phyloP scores from a whole-genome alignment of 2,329 filamentous ascomycete genomes.

The Calycina herbarum region DNA sequence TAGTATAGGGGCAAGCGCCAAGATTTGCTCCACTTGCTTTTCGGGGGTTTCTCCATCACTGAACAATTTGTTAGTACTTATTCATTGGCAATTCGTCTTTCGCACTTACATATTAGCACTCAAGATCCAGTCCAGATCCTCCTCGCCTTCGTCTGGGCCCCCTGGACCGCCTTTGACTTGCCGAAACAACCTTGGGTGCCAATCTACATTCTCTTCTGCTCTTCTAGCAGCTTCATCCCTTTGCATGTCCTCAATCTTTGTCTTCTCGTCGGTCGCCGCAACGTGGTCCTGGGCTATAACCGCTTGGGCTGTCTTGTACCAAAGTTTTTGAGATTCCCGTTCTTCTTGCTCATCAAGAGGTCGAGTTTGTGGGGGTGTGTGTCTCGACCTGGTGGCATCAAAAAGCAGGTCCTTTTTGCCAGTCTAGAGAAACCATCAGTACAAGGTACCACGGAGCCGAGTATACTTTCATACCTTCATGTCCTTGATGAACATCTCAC shows the following conservation, averaged over 20 bases:
- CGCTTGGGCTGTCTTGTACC: constrained; percentile 78
- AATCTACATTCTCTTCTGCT: constrained; percentile 76
- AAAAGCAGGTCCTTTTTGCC: constrained; percentile 89
- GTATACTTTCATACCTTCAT: constrained; percentile 58
- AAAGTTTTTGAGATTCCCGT: constrained; percentile 85
- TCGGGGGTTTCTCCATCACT: constrained; percentile 66
- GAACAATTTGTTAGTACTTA: constrained; percentile 19
- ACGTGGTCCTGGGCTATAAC: constrained; percentile 85
- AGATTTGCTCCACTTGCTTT: constrained; percentile 76
- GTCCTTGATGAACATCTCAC: constrained; percentile 91
- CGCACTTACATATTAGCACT: constrained; percentile 73
- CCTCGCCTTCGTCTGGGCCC: constrained; percentile 75
- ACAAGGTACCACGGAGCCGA: not conserved
- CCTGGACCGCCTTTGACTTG: constrained; percentile 69
- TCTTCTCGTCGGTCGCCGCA: constrained; percentile 90
- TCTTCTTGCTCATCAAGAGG: constrained; percentile 85
- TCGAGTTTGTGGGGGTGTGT: constrained; percentile 70
- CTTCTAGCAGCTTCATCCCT: constrained; percentile 82
- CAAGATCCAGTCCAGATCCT: constrained; percentile 93
- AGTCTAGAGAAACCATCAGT: constrained; percentile 56
- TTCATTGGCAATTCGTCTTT: not conserved
- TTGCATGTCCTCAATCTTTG: constrained; percentile 91
- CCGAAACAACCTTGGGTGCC: constrained; percentile 85
- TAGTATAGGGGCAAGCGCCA: constrained; percentile 82
- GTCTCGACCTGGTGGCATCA: constrained; percentile 76